Evolutionary conservation across 2,329 filamentous ascomycete genomes (phyloP), one percentile per base, ranked within the genome.

Genomic region (Alternaria solani): DNA sequence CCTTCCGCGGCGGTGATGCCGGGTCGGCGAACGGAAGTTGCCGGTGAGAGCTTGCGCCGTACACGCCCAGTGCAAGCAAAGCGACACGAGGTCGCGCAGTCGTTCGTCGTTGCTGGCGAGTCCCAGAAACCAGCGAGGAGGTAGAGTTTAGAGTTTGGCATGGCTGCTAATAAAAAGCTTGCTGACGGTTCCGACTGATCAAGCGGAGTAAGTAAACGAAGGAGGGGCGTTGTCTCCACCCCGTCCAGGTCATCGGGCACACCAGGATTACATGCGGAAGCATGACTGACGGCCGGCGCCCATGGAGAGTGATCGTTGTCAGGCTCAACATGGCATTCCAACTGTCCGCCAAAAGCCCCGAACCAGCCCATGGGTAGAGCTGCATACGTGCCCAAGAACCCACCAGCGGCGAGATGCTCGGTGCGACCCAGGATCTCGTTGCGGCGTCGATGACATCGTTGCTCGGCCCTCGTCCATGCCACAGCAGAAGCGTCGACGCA

Each of bases 241-340:
- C 44, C 44, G 55, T 54, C 68, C 69, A 70, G 63, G 66, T 69
- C 59, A 63, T 62, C 61, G 69, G 66, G 63, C 56, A 51, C 38
- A 46, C 44, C 49, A 47, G 57, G 43, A 34, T 65, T 63, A 56
- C 44, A 38, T 23, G 16, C 39, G 18, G 38, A 51, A 57, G 48
- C 49, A 57, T 41, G 36, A 47, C 53, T 58, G 54, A 59, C 61
- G 30, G 30, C 25, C 26, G n/a, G 32, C 38, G 28, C 52, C 51
- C 16, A 36, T 30, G 12, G 34, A 34, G 28, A 32, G 44, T 30
- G 38, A 34, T 47, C 20, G 46, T 38, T 57, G 46, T 58, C 46
- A 39, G 54, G 32, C 47, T 59, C 43, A 42, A 43, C 34, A 47
- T 46, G 48, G 49, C 28, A 39, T 36, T 48, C 11, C 43, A 30